phyloP scores from a whole-genome alignment of 352 stramenopile genomes.

The Pythium aristosporum region DNA sequence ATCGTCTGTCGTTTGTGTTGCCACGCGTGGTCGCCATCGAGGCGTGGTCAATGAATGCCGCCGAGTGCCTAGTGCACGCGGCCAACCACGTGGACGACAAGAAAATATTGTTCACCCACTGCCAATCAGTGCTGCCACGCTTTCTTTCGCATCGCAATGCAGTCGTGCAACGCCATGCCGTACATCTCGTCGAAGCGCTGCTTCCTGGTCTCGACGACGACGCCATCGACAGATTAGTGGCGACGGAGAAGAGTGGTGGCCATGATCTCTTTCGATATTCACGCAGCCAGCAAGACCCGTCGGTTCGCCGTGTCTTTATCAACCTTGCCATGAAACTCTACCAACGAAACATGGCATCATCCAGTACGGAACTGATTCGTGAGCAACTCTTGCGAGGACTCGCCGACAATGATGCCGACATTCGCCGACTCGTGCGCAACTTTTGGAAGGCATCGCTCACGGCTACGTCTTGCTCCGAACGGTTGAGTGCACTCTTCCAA shows the following conservation, averaged over 20 bases:
- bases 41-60: conserved; percentile 51
- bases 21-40: conserved; percentile 58
- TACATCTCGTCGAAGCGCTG: conserved; percentile 44
- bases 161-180: conserved; percentile 42
- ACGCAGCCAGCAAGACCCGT: conserved; percentile 35
- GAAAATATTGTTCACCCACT: conserved; percentile 48
- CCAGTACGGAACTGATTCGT: conserved; percentile 22
- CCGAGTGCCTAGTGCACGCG: conserved; percentile 47
- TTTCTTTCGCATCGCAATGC: conserved; percentile 56
- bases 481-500: conserved; percentile 57
- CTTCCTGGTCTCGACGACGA: conserved; percentile 31
- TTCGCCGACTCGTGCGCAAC: conserved; percentile 39
- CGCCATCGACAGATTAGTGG: conserved; percentile 33
- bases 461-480: conserved; percentile 32
- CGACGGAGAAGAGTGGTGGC: conserved; percentile 30
- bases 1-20: conserved; percentile 65
- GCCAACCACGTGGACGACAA: conserved; percentile 36
- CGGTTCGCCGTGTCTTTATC: conserved; percentile 44
- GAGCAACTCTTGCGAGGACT: conserved; percentile 49
- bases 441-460: conserved; percentile 49
- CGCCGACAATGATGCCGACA: conserved; percentile 41
- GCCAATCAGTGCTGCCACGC: conserved; percentile 42
- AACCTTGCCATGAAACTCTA: conserved; percentile 39
- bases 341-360: conserved; percentile 22
- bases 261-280: conserved; percentile 41